Conservation (phyloP, 257 asterid genomes). For the Plantago ovata region DNA sequence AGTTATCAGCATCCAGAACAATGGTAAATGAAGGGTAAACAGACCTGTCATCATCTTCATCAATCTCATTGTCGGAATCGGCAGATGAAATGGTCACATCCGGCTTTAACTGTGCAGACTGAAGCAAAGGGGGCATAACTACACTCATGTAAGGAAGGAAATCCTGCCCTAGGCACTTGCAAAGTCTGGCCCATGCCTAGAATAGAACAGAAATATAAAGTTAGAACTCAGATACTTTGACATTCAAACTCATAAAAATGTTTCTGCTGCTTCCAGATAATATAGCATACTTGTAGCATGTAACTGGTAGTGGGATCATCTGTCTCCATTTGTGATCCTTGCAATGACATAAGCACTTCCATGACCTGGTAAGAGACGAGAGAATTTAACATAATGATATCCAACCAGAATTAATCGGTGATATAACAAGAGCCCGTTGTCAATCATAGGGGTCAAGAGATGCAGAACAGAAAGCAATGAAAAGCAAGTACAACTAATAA, state of each 20-base stretch:
- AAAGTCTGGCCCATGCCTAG: constrained; percentile 96
- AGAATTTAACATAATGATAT: constrained; percentile 10
- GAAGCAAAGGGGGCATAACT: constrained; percentile 93
- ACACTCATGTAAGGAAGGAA: constrained; percentile 93
- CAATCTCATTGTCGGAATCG: constrained; percentile 75
- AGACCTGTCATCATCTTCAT: constrained; percentile 87
- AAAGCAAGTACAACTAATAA: background rate
- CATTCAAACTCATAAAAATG: constrained; percentile 7
- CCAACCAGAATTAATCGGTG: background rate
- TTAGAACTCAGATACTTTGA: constrained; percentile 8
- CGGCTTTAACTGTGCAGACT: constrained; percentile 91
- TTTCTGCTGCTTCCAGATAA: constrained; percentile 19
- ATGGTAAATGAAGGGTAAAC: constrained; percentile 1
- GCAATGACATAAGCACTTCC: constrained; percentile 90
- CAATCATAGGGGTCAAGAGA: background rate
- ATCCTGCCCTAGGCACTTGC: constrained; percentile 97
- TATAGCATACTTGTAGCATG: constrained; percentile 71
- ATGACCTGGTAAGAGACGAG: constrained; percentile 50
- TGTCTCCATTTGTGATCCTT: constrained; percentile 89
- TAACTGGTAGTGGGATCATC: constrained; percentile 96
- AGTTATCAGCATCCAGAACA: background rate
- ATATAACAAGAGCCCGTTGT: background rate
- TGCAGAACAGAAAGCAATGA: background rate
- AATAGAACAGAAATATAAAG: constrained; percentile 16
- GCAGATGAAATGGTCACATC: constrained; percentile 86